Evolutionary conservation across 208 protist genomes (phyloP).

Genomic region (Acanthamoeba royreba): DNA sequence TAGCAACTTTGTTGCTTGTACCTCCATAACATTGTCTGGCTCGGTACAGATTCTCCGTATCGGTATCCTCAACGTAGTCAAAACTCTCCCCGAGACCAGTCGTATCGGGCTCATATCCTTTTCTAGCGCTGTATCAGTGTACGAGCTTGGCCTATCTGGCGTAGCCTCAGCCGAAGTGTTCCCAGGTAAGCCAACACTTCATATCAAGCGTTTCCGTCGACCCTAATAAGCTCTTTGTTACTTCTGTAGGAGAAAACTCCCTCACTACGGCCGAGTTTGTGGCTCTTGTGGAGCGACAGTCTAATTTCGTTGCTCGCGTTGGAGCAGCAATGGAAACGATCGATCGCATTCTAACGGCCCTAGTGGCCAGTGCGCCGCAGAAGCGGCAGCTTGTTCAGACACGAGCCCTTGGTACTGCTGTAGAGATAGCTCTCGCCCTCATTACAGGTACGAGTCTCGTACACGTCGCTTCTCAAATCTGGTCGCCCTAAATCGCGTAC

Average conservation of each 20-base stretch:
- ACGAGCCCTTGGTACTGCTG: neutral
- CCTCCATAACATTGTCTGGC: neutral
- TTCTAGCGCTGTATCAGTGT: neutral
- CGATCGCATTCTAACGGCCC: neutral
- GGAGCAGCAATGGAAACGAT: neutral
- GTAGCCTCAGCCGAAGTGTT: slow-evolving; percentile 25
- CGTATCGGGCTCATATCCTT: neutral
- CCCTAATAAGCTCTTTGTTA: neutral
- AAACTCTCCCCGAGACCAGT: neutral
- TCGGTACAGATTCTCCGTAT: neutral
- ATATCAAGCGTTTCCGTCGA: neutral
- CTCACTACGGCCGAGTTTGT: neutral
- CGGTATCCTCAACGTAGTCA: neutral
- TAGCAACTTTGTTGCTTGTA: neutral
- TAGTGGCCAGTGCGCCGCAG: neutral
- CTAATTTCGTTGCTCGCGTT: neutral
- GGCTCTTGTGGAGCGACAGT: neutral
- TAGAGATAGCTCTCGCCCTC: neutral
- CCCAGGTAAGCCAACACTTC: neutral
- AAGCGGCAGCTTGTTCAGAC: neutral
- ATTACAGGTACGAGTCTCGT: neutral
- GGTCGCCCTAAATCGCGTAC: neutral
- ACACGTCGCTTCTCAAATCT: neutral
- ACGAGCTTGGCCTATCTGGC: neutral
- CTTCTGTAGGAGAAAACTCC: neutral